Evolutionary conservation across 2,329 filamentous ascomycete genomes (phyloP).

Genomic region (Colletotrichum salicis): DNA sequence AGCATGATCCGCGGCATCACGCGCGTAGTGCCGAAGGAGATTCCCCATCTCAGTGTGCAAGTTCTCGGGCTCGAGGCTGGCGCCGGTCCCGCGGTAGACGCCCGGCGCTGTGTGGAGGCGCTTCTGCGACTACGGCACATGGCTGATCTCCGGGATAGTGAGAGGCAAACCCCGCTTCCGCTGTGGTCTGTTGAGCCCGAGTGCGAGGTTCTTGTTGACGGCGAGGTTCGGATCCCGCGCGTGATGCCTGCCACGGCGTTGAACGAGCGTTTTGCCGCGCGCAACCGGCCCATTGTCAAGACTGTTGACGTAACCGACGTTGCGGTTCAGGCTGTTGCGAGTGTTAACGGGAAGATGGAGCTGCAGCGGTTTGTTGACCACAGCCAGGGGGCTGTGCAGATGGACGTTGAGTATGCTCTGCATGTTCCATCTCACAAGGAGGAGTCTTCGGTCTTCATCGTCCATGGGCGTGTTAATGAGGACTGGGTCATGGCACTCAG

Average conservation of each 20-base stretch:
- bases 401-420: background rate
- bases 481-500: background rate
- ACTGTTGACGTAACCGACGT: background rate
- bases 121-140: background rate
- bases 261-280: background rate
- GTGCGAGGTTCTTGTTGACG: background rate
- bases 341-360: background rate
- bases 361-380: background rate
- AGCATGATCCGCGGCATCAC: slow-evolving; percentile 2
- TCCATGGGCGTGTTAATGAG: background rate
- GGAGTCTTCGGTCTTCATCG: background rate
- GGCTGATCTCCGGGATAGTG: background rate
- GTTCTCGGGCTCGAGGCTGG: background rate
- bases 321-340: background rate
- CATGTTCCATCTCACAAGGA: background rate
- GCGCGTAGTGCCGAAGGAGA: background rate
- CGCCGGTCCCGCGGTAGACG: background rate
- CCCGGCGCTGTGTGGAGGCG: background rate
- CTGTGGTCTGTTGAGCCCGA: background rate
- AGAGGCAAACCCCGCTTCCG: background rate
- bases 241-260: background rate
- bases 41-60: background rate
- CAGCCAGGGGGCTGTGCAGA: background rate
- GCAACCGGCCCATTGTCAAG: background rate
- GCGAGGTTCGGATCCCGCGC: background rate